Percentiles rank a stretch among this genome's conserved stretches.
phyloP scores from a whole-genome alignment of 192 early-diverging fungal species.

The Coemansia sp. region DNA sequence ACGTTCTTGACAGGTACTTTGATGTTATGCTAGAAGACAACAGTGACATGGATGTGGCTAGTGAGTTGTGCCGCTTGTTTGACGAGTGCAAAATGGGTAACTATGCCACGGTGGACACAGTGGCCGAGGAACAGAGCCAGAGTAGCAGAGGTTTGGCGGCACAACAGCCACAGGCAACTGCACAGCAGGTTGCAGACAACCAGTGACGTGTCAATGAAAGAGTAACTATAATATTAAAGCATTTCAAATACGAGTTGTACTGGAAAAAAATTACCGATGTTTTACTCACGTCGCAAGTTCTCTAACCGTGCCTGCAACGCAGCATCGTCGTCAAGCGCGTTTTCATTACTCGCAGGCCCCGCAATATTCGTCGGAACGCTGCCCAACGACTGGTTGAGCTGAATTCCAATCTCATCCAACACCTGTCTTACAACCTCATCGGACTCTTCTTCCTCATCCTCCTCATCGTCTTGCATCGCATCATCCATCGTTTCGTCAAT shows the following conservation, averaged over 20 bases:
- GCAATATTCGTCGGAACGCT: constrained; percentile 56
- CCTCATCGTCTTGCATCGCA: constrained; percentile 83
- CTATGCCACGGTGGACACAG: constrained; percentile 34
- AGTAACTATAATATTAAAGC: too few relatives aligned
- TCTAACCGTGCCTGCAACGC: constrained; percentile 87
- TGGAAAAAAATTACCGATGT: neutral
- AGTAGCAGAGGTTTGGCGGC: neutral
- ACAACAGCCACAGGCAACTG: neutral
- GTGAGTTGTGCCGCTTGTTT: constrained; percentile 25
- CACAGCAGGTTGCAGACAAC: neutral
- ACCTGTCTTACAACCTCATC: constrained; percentile 92
- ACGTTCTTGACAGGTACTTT: constrained; percentile 44
- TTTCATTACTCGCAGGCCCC: constrained; percentile 54
- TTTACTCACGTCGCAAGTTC: constrained; percentile 81
- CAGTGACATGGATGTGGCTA: constrained; percentile 42
- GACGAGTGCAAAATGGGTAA: constrained; percentile 37
- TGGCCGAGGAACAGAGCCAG: constrained; percentile 23
- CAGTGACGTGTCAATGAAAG: neutral
- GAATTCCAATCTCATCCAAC: constrained; percentile 94
- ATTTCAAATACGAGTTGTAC: too few relatives aligned
- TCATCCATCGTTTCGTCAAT: constrained; percentile 98
- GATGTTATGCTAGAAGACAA: constrained; percentile 32
- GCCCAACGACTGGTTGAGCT: constrained; percentile 44
- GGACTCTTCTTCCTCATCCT: constrained; percentile 82
- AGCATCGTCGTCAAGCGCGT: constrained; percentile 59